phyloP scores from a whole-genome alignment of 2,329 filamentous ascomycete genomes.

The Microsporum ferrugineum region DNA sequence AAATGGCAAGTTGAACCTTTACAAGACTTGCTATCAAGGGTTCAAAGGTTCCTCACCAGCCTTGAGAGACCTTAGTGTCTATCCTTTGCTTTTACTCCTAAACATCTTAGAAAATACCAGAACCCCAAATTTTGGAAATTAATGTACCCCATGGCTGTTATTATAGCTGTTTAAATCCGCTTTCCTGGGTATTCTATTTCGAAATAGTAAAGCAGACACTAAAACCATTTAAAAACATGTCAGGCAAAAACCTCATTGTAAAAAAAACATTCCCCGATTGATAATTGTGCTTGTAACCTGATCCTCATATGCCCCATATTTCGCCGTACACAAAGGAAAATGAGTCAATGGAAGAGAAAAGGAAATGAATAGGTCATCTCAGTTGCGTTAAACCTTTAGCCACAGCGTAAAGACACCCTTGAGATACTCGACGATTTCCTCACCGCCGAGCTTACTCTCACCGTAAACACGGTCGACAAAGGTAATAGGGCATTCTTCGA shows the following conservation, averaged over 20 bases:
- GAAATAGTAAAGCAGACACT: background rate
- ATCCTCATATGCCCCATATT: conserved; percentile 7
- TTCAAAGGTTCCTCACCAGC: conserved; percentile 25
- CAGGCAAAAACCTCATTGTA: background rate
- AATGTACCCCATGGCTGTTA: background rate
- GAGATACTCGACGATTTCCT: conserved; percentile 93
- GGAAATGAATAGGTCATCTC: conserved; percentile 5
- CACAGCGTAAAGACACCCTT: conserved; percentile 71
- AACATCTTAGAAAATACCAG: background rate
- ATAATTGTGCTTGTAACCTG: conserved; percentile 1
- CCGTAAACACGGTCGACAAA: conserved; percentile 95
- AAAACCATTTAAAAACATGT: background rate
- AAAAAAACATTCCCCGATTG: conserved; percentile 2
- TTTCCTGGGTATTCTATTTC: background rate
- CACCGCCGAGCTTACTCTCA: conserved; percentile 84
- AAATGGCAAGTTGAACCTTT: conserved; percentile 37
- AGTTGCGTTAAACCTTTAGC: conserved; percentile 53
- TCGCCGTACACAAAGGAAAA: conserved; percentile 11
- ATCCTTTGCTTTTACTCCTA: background rate
- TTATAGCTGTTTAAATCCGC: background rate
- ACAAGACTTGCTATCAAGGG: conserved; percentile 25
- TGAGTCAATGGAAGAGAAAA: conserved; percentile 10
- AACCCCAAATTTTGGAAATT: background rate
- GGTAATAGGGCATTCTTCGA: conserved; percentile 89
- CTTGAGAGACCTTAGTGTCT: conserved; percentile 14